Conservation (phyloP, 257 asterid genomes). For the Anisodus tanguticus region DNA sequence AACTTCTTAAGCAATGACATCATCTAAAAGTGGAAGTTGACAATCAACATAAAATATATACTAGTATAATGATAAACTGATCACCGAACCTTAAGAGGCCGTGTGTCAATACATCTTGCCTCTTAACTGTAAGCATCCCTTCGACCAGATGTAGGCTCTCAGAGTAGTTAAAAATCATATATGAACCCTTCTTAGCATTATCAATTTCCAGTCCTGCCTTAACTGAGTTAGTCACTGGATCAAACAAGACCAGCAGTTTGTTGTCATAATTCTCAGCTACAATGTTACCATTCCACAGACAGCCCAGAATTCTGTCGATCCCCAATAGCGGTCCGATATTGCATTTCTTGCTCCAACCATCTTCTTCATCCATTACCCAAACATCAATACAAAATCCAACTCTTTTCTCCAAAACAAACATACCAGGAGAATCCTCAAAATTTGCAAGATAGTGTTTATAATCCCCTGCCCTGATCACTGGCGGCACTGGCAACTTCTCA, state of each 20-base stretch:
- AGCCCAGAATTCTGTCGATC: conserved; percentile 19
- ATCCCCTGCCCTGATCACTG: neutral
- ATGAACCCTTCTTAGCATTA: neutral
- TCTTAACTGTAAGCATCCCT: neutral
- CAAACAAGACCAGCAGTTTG: neutral
- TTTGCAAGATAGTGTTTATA: neutral
- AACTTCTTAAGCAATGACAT: neutral
- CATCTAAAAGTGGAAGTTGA: conserved; percentile 23
- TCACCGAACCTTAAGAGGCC: conserved; percentile 20
- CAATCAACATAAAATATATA: neutral
- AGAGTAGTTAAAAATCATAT: neutral
- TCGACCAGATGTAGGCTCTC: conserved; percentile 4
- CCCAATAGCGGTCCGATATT: neutral
- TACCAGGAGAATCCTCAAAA: conserved; percentile 28
- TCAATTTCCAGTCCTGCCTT: neutral
- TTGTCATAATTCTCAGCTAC: conserved; percentile 6
- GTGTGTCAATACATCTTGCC: neutral
- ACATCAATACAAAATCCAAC: conserved; percentile 8
- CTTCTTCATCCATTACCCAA: conserved; percentile 28
- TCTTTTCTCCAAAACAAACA: conserved; percentile 21
- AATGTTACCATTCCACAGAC: conserved; percentile 32
- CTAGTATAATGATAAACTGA: neutral
- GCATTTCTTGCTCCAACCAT: conserved; percentile 33
- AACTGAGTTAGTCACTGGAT: neutral
- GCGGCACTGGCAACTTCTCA: conserved; percentile 16